Evolutionary conservation across 495 filamentous ascomycete species (phyloP), one percentile per base, ranked within the genome.

Genomic region (Monascus purpureus): DNA sequence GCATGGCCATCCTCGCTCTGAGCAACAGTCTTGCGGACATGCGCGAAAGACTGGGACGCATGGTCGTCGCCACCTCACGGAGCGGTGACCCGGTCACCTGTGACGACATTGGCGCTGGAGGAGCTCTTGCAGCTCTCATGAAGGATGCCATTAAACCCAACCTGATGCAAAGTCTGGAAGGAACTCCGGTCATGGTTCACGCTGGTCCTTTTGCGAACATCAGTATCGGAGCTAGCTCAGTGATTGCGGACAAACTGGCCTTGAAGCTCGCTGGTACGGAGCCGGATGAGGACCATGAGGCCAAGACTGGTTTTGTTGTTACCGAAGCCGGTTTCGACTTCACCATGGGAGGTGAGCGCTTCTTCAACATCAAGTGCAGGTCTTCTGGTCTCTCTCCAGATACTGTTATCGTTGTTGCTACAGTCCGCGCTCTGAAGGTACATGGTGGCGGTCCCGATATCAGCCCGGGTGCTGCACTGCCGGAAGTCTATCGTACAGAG

Each of bases 361-460:
- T 97, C 70, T 95, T 97, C 75, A 95, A 97, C 61, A 96, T 97
- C 63, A 97, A 97, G 70, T 96, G 90, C 64, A 78, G 90, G 28
- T 84, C 84, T 18, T 93, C 85, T 11, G 90, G 90, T 13, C 70
- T 97, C 24, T 75, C 81, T 1, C 90, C 90, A 6, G 90, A 97
- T 47, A 78, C 82, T 2, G 87, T 94, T 11, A 82, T 97, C 22
- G 77, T 97, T 33, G 90, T 97, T 15, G 87, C 90, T 29, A 97
- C 90, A 2, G 82, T 96, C 27, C 78, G 90, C 41, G 90, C 90
- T 2, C 64, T 97, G 31, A 97, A 97, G 67, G 86, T 94, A 11
- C 90, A 97, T 48, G 90, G 90, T 38, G 90, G 88, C 17, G 90
- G 87, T 22, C 88, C 90, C 13, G 78, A 87, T 28, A 93, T 96